Evolutionary conservation across 225 moss, liverwort and hornwort species (phyloP).

Genomic region (Antitrichia curtipendula): DNA sequence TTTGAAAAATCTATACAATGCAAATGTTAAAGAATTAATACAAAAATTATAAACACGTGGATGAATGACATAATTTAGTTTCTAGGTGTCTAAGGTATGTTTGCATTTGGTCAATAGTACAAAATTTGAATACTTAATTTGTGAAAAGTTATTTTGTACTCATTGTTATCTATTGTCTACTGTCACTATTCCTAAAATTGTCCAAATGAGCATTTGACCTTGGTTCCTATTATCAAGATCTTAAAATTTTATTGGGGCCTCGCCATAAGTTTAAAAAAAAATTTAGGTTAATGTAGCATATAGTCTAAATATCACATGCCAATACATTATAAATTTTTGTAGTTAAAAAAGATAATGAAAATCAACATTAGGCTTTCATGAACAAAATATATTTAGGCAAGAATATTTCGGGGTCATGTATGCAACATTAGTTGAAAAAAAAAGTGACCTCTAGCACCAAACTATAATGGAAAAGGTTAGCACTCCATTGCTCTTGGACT

Average conservation of each 20-base stretch:
- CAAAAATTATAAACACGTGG: background rate
- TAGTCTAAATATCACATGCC: background rate
- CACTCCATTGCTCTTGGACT: fast-evolving
- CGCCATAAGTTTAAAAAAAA: fast-evolving
- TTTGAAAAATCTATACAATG: background rate
- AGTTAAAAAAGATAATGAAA: too few species aligned
- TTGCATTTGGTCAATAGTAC: background rate
- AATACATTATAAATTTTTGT: background rate
- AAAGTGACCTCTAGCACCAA: fast-evolving
- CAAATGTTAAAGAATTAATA: background rate
- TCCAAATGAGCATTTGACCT: background rate
- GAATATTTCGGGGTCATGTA: background rate
- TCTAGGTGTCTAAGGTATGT: background rate
- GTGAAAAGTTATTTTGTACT: background rate
- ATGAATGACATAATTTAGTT: background rate
- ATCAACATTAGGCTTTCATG: background rate
- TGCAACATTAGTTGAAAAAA: background rate
- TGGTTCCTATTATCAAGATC: background rate
- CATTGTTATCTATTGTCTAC: too few species aligned
- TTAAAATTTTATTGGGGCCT: fast-evolving
- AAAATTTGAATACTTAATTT: background rate
- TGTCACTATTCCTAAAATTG: background rate
- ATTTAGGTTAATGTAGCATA: too few species aligned
- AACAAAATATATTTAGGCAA: background rate
- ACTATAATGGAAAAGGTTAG: fast-evolving